Base-by-base conservation (phyloP, 768 basidiomycete genomes). In the Boletus tomentosulus region DNA sequence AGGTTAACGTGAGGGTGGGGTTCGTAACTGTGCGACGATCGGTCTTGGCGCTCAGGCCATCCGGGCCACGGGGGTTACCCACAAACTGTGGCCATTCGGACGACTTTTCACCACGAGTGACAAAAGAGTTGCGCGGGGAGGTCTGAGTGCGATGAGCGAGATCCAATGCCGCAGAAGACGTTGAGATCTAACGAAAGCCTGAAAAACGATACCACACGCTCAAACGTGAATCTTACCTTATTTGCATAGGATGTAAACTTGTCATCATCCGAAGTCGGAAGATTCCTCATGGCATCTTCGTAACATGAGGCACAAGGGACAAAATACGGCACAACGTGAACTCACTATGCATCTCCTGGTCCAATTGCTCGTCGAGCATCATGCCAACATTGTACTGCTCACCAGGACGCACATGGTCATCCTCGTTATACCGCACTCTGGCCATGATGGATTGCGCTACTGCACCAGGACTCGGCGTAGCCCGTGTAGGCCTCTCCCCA, bases 71-170 rank as follows among this genome's bases (percentile, higher is more conserved):
- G 42, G 78, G 66, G 45, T 78, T 77, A 27, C 80, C 81, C 44
- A 82, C 76, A 71, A 93, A 97, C 68, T 93, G 92, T 31, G 94
- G 91, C 95, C 95, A 98, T 68, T 97, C 94, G 1, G 92, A 92
- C 9, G 89, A 78, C 67, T 85, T 87, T 65, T 86, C 86, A 33
- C 81, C 76, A 42, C 85, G 83, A 56, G 73, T 70, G 30, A 76
- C 66, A 55, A 83, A 83, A 46, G 81, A 82, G 46, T 79, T 73
- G 30, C 84, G 80, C 25, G 87, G 84, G 13, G 89, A 86, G 6
- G 87, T 87, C 67, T 91, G 92, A 4, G 90, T 86, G 33, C 91
- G 80, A 47, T 93, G 91, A 15, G 96, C 94, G 35, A 98, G 80
- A 70, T 98, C 95, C 62, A 98, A 73, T 39, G 96, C 95, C 33